Percentiles rank a stretch among this genome's conserved stretches.
Evolutionary conservation across 164 flowering plant genomes (phyloP).

Genomic region (Annona squamosa): DNA sequence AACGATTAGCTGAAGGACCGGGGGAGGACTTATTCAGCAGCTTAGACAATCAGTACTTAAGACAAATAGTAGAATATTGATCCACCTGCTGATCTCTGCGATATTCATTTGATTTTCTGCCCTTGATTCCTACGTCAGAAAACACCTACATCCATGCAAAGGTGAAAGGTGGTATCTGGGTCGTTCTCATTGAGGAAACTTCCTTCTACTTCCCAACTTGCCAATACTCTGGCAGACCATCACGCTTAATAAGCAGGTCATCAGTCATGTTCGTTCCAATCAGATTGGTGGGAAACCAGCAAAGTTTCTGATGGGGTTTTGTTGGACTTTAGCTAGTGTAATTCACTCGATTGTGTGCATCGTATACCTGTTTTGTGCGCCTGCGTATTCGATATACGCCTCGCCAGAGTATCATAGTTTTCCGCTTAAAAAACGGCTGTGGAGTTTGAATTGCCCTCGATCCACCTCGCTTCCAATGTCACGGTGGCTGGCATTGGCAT

Average conservation of each 20-base stretch:
- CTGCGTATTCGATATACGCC: background rate
- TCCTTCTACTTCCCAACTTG: too few species aligned
- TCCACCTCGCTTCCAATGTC: background rate
- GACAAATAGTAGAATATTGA: too few species aligned
- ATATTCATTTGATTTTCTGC: background rate
- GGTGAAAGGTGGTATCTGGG: constrained; percentile 5
- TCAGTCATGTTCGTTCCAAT: background rate
- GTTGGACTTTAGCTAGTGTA: too few species aligned
- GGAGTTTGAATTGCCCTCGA: background rate
- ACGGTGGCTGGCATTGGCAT: background rate
- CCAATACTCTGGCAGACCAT: background rate
- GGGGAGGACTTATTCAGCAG: too few species aligned
- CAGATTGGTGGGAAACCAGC: too few species aligned
- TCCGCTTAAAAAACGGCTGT: background rate
- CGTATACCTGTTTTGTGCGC: background rate
- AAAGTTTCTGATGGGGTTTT: too few species aligned
- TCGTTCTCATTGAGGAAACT: background rate
- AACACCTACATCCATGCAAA: constrained; percentile 1
- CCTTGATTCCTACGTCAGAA: background rate
- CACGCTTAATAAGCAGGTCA: background rate
- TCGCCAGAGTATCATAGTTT: background rate
- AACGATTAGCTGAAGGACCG: too few species aligned
- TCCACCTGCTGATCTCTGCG: too few species aligned
- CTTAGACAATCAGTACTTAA: too few species aligned
- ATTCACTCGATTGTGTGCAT: too few species aligned